Base-by-base conservation (phyloP, 1,284 basidiomycete genomes). In the Cutaneotrichosporon sp. region DNA sequence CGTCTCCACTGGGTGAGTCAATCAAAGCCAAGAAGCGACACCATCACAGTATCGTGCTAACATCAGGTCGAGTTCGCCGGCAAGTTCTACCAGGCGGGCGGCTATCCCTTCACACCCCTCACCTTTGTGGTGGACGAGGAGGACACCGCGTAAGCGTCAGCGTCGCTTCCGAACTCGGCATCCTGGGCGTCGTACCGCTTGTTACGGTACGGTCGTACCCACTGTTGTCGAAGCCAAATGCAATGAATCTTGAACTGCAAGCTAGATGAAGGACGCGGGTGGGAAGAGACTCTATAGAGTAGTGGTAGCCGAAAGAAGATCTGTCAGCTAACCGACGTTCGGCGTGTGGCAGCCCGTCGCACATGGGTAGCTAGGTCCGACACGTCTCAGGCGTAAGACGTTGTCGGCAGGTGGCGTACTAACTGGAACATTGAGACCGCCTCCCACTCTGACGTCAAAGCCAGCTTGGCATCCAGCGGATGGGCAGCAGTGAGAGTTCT, bases 71-170 rank as follows among this genome's bases (percentile, higher is more conserved):
- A 98, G 81, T 90, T 89, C 58, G 95, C 95, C 83, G 93, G 92
- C 82, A 98, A 98, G 85, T 92, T 95, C 79, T 97, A 91, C 81
- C 88, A 90, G 81, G 94, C 92, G 46, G 89, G 86, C 65, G 92
- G 94, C 74, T 88, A 92, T 61, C 69, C 79, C 16, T 82, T 82
- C 71, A 72, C 76, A 2, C 81, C 81, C 2, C 73, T 82, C 66
- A 76, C 66, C 59, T 82, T 82, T 11, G 42, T 18, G 16, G 26
- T 22, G 18, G 52, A 55, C 10, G 52, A 61, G 40, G 60, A 61
- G 52, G 60, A 61, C n/a, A 53, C n/a, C 18, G 52, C 46, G 52
- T 42, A 57, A 22, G 21, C 51, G 51, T 21, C 18, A 6, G 10
- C 6, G 34, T 34, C 32, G 4, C 22, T 22, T 51, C 49, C 30